Conservation (phyloP, 768 basidiomycete genomes). For the Mycena amicta region DNA sequence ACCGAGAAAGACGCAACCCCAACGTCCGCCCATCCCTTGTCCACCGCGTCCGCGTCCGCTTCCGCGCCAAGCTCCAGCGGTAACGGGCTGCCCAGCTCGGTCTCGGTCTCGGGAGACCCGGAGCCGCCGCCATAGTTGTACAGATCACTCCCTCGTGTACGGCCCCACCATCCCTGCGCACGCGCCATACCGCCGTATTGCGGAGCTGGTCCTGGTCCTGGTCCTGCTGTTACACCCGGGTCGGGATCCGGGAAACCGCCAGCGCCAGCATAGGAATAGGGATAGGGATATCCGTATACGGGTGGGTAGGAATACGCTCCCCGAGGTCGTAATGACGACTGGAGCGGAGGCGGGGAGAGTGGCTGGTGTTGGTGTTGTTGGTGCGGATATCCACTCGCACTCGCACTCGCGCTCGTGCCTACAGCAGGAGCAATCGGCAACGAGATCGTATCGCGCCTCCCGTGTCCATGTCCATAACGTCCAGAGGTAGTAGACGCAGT, state of each 20-base stretch:
- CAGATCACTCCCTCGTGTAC: background rate
- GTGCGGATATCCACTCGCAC: too few species aligned
- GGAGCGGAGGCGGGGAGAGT: conserved; percentile 24
- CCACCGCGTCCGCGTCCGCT: conserved; percentile 7
- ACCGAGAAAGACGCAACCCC: conserved; percentile 25
- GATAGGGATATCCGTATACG: too few species aligned
- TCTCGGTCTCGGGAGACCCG: background rate
- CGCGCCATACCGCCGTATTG: conserved; percentile 2
- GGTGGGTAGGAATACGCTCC: too few species aligned
- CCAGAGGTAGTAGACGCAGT: conserved; percentile 17
- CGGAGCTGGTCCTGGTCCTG: too few species aligned
- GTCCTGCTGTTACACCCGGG: background rate
- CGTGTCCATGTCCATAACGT: conserved; percentile 11
- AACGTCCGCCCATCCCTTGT: conserved; percentile 32
- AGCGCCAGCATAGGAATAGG: too few species aligned
- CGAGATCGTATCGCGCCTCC: conserved; percentile 33
- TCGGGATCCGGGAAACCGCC: background rate
- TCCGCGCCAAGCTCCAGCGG: background rate
- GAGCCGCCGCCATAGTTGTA: background rate
- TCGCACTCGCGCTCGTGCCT: conserved; percentile 8
- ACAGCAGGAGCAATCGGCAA: conserved; percentile 28
- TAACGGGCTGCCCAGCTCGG: background rate
- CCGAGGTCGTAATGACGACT: too few species aligned
- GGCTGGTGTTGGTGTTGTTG: too few species aligned
- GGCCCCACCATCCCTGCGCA: conserved; percentile 16